These are phyloP conservation scores for Ceriops tagal DNA, from an alignment of 345 rosid species.

Conservation along the genomic window DNA sequence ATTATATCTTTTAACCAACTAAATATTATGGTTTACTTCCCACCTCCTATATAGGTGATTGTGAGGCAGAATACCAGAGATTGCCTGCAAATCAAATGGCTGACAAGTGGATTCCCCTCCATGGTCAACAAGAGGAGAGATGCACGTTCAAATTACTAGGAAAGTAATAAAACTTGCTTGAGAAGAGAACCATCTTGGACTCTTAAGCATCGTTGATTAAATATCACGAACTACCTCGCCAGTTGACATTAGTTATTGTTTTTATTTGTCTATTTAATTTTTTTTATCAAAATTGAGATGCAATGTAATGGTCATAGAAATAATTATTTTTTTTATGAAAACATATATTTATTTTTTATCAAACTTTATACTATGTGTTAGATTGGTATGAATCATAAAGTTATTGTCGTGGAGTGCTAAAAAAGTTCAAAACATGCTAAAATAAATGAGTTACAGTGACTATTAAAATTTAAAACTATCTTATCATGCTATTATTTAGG, in stretches of 20 bases:
- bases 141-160: conserved; percentile 69
- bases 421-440: no score
- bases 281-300: no score
- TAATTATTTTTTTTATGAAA: background rate
- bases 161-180: no score
- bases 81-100: conserved; percentile 71
- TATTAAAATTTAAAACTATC: no score
- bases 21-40: conserved; percentile 54
- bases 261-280: background rate
- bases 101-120: conserved; percentile 97
- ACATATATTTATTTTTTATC: no score
- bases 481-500: no score
- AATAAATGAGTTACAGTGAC: no score
- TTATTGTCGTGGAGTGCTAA: no score
- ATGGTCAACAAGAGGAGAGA: conserved; percentile 88
- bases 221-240: conserved; percentile 45
- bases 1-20: no score
- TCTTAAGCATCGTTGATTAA: conserved; percentile 53
- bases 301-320: background rate
- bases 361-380: no score
- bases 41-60: conserved; percentile 69
- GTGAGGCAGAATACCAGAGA: conserved; percentile 79
- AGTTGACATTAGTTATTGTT: conserved; percentile 28
- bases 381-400: no score
- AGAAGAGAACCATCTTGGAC: conserved; percentile 44